Percentiles rank a stretch among this genome's conserved stretches.
These are phyloP conservation scores for Myrica gale DNA, from an alignment of 306 rosid species.

Conservation along the genomic window DNA sequence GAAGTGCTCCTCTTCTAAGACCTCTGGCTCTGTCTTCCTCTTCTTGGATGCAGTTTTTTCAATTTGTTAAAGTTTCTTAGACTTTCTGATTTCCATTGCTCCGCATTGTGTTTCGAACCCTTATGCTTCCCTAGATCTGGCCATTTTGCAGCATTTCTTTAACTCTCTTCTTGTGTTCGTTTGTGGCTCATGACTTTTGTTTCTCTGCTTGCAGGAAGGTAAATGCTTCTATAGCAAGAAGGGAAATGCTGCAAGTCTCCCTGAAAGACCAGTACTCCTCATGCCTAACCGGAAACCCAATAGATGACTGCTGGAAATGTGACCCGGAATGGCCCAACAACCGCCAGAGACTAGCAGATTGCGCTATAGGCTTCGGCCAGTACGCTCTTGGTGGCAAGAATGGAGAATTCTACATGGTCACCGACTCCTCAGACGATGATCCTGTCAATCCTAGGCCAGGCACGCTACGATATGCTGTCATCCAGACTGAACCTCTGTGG, in stretches of 20 bases:
- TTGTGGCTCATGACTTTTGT: not conserved
- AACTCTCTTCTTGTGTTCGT: not conserved
- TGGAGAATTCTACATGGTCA: constrained; percentile 77
- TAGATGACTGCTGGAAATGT: constrained; percentile 99
- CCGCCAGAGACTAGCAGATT: constrained; percentile 80
- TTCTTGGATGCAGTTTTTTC: not conserved
- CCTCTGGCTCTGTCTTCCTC: constrained; percentile 10
- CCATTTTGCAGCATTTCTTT: not conserved
- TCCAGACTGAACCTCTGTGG: constrained; percentile 72
- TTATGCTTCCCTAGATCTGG: constrained; percentile 21
- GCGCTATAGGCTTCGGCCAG: constrained; percentile 96
- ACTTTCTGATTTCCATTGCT: constrained; percentile 6
- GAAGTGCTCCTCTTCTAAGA: not conserved
- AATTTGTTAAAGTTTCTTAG: not conserved
- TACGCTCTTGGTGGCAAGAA: constrained; percentile 85
- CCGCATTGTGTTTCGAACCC: constrained; percentile 18
- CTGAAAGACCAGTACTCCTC: constrained; percentile 32
- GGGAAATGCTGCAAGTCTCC: constrained; percentile 53
- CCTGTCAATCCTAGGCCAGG: constrained; percentile 80
- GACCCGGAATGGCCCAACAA: constrained; percentile 92
- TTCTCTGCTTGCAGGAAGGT: constrained; percentile 52
- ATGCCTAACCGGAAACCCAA: constrained; percentile 87
- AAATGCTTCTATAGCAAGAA: constrained; percentile 74
- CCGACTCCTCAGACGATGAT: constrained; percentile 79
- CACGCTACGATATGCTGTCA: constrained; percentile 72